phyloP scores from a whole-genome alignment of 495 filamentous ascomycete genomes.

The Penicillium canescens region DNA sequence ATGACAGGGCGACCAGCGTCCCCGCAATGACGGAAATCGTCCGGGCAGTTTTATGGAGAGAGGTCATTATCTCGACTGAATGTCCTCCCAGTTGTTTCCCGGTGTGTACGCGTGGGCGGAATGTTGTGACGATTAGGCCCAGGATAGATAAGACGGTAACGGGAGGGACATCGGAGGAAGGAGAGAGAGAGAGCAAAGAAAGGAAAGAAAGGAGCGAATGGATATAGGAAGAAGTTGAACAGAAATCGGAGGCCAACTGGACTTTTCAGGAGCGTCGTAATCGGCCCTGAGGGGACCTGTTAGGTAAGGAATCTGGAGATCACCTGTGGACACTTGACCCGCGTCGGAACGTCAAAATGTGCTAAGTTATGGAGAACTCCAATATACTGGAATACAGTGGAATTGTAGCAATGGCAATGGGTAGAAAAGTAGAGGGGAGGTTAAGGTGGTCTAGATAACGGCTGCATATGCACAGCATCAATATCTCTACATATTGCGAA shows the following conservation, averaged over 20 bases:
- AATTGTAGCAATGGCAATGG: too few species aligned
- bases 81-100: constrained; percentile 1
- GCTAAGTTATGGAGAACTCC: neutral
- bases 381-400: too few species aligned
- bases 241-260: neutral
- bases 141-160: constrained; percentile 4
- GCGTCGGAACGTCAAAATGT: constrained; percentile 2
- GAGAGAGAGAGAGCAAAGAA: constrained; percentile 4
- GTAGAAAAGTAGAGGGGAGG: too few species aligned
- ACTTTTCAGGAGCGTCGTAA: constrained; percentile 22
- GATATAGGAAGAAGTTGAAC: neutral
- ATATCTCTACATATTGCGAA: too few species aligned
- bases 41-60: constrained; percentile 40
- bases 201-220: constrained; percentile 7
- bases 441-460: too few species aligned
- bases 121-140: constrained; percentile 5
- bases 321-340: constrained; percentile 2
- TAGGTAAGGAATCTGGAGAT: constrained; percentile 7
- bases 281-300: constrained; percentile 2
- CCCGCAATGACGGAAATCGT: constrained; percentile 81
- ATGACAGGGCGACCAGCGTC: constrained; percentile 81
- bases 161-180: constrained; percentile 16
- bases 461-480: too few species aligned
- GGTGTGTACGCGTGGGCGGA: constrained; percentile 5
- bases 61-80: constrained; percentile 25